Evolutionary conservation across 2,329 filamentous ascomycete species (phyloP), one percentile per base, ranked within the genome.

Genomic region (Drechslerella dactyloides): DNA sequence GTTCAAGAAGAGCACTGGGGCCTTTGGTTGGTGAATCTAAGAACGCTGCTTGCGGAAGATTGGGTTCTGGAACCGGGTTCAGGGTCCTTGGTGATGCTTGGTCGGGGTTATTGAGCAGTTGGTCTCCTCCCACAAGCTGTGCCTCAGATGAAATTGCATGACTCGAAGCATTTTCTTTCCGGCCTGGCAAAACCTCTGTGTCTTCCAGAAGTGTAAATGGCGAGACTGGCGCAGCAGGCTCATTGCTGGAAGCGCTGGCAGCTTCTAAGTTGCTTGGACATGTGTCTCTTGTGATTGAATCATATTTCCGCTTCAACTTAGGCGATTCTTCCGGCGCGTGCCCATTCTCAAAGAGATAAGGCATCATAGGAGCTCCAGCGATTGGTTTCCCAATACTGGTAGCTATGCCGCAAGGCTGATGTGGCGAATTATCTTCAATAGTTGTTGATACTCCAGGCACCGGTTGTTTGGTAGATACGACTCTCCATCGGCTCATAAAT

Each of bases 231-330:
- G 19, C 7, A n/a, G 30, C 5, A 30, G 21, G 19, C 6, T 27
- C 23, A 53, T 35, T 19, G 50, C 5, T 15, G 2, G 24, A 7
- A 33, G 50, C 13, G 19, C 17, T 54, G 33, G 50, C n/a, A 23
- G 23, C 37, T 8, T 21, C 37, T 30, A 11, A n/a, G n/a, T 42
- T 11, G 17, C 21, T 33, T 23, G 21, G 27, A 24, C 21, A 35
- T 24, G 40, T 21, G 46, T 64, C 52, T 17, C 24, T 63, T 44
- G 55, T 30, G 15, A 61, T 61, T 10, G 21, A 50, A 19, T n/a
- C 51, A 30, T 44, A 61, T n/a, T 72, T 72, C 11, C 60, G 60
- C n/a, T 72, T 65, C 7, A 72, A 42, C 0, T 17, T 10, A 17
- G 17, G 21, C 10, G 48, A 24, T n/a, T 33, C 35, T 27, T 56